These are phyloP conservation scores for Penicillium goetzii DNA, from an alignment of 495 filamentous ascomycete genomes.

Conservation along the genomic window DNA sequence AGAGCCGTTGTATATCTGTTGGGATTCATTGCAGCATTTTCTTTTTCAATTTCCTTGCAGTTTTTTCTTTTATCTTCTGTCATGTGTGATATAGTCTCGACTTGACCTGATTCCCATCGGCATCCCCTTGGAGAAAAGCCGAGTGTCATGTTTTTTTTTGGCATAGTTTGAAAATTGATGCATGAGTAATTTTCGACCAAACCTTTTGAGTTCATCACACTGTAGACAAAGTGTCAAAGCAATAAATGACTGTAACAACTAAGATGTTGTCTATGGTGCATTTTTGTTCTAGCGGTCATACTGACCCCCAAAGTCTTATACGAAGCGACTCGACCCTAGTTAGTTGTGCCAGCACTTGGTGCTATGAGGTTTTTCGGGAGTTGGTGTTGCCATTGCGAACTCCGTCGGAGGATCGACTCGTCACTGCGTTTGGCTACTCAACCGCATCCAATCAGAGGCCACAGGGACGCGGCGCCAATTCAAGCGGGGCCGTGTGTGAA, in stretches of 20 bases:
- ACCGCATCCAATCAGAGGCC: not conserved
- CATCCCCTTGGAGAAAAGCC: constrained; percentile 8
- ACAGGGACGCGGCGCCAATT: constrained; percentile 8
- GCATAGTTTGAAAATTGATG: constrained; percentile 20
- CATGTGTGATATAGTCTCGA: not conserved
- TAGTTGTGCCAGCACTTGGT: not conserved
- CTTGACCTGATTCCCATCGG: constrained; percentile 29
- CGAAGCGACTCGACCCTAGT: not conserved
- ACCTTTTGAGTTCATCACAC: not conserved
- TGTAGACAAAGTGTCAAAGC: not conserved
- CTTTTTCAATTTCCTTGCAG: constrained; percentile 3
- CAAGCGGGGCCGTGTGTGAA: constrained; percentile 26
- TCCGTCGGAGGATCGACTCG: not conserved
- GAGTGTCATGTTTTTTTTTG: constrained; percentile 14
- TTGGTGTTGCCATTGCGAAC: not conserved
- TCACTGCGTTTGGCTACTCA: not conserved
- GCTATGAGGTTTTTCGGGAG: not conserved
- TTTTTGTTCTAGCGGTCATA: no score
- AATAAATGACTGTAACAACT: no score
- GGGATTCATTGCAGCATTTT: constrained; percentile 22
- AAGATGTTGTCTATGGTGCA: no score
- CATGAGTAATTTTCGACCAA: constrained; percentile 9
- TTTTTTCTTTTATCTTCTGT: constrained; percentile 14
- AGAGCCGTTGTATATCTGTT: constrained; percentile 16
- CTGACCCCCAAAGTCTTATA: no score